phyloP scores from a whole-genome alignment of 768 basidiomycete species.

The Panaeolus cyanescens region DNA sequence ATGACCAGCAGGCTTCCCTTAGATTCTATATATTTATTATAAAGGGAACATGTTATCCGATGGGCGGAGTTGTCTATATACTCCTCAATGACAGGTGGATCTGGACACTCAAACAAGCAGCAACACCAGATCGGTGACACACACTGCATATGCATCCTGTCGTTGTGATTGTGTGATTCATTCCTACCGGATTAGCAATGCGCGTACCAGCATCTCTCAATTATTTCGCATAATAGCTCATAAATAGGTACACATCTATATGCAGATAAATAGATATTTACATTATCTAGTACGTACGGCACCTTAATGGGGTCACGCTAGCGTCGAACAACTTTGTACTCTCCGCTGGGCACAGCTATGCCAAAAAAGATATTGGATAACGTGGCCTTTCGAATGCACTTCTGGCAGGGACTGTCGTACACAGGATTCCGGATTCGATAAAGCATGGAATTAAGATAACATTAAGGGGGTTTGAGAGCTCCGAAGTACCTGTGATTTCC shows the following conservation, averaged over 20 bases:
- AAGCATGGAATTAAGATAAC: neutral
- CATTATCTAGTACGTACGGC: too few species aligned
- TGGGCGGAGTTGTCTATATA: neutral
- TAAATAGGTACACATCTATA: too few species aligned
- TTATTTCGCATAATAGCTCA: too few species aligned
- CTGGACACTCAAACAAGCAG: slow-evolving; percentile 27
- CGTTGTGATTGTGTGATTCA: neutral
- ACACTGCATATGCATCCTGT: too few species aligned
- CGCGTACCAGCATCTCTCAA: neutral
- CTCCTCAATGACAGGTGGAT: slow-evolving; percentile 21
- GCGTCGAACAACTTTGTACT: too few species aligned
- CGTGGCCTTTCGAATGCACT: too few species aligned
- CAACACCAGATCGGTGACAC: too few species aligned
- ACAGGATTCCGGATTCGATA: neutral
- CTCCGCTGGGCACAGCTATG: too few species aligned
- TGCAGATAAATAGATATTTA: too few species aligned
- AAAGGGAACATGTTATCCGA: neutral
- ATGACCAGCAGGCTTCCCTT: slow-evolving; percentile 9
- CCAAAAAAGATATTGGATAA: too few species aligned
- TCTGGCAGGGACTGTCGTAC: too few species aligned
- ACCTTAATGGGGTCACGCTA: too few species aligned
- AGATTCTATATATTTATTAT: neutral
- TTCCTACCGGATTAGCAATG: neutral
- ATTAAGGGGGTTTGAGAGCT: neutral
- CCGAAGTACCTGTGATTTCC: neutral